A percentile compares a stretch with the other conserved stretches of the same genome.
phyloP scores from a whole-genome alignment of 441 rosid genomes.

The Erodium texanum region DNA sequence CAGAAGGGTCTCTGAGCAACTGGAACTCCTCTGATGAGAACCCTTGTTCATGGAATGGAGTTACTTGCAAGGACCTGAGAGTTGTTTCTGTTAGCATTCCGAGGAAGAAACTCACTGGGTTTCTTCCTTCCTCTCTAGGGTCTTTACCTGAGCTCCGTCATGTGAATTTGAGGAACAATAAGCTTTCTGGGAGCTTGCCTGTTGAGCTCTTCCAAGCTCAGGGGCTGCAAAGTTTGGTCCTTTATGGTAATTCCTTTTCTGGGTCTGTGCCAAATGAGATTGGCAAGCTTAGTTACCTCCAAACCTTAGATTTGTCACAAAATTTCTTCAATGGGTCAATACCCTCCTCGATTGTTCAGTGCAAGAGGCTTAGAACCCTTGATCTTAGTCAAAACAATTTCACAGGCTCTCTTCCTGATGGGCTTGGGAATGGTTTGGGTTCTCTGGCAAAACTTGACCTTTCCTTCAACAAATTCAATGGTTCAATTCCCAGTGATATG shows the following conservation, averaged over 20 bases:
- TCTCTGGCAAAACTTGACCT: conserved; percentile 71
- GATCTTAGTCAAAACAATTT: conserved; percentile 75
- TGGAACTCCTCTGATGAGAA: conserved; percentile 73
- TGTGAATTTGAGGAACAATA: conserved; percentile 72
- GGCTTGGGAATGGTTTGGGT: conserved; percentile 52
- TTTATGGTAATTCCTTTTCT: conserved; percentile 76
- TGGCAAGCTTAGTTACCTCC: conserved; percentile 67
- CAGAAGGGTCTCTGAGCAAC: conserved; percentile 64
- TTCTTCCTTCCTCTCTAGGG: conserved; percentile 68
- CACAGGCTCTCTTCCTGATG: conserved; percentile 58
- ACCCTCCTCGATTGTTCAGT: conserved; percentile 57
- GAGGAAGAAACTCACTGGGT: conserved; percentile 63
- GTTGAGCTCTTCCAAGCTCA: conserved; percentile 57
- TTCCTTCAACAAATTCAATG: conserved; percentile 60
- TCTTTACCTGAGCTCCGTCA: conserved; percentile 77
- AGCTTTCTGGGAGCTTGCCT: conserved; percentile 59
- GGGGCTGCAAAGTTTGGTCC: conserved; percentile 82
- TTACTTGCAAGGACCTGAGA: conserved; percentile 69
- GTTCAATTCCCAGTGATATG: conserved; percentile 56
- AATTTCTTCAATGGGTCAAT: conserved; percentile 72
- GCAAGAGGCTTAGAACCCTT: conserved; percentile 66
- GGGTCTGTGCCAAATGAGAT: conserved; percentile 60
- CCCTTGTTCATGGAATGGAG: conserved; percentile 90
- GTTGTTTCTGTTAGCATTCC: conserved; percentile 84
- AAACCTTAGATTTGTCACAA: conserved; percentile 70